Conservation (phyloP, 345 rosid genomes). For the Brassica cretica region DNA sequence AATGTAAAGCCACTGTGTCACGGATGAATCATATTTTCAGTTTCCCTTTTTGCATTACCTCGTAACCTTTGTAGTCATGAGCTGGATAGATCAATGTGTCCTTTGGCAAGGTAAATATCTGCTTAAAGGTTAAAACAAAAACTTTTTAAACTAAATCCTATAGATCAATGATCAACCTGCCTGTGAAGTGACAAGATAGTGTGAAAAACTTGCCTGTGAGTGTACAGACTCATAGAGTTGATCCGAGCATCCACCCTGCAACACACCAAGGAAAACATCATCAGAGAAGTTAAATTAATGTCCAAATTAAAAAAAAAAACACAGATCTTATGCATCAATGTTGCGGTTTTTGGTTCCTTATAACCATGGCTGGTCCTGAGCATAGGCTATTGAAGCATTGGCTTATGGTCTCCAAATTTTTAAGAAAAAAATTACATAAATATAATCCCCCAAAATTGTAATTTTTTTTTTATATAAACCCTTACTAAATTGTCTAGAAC, state of each 20-base stretch:
- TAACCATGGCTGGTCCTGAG: no score
- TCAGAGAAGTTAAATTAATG: neutral
- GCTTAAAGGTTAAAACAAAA: slow-evolving; percentile 22
- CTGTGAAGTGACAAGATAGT: neutral
- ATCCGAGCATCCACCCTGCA: slow-evolving; percentile 83
- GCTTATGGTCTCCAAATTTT: no score
- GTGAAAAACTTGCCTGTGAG: slow-evolving; percentile 68
- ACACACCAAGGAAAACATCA: slow-evolving; percentile 6
- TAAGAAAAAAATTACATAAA: no score
- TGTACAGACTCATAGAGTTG: slow-evolving; percentile 88
- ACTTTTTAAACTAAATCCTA: neutral
- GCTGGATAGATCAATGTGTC: slow-evolving; percentile 87
- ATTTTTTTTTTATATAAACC: no score
- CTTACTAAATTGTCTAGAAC: no score
- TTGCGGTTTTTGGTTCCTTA: slow-evolving; percentile 1
- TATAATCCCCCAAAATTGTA: no score
- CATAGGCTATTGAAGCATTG: no score
- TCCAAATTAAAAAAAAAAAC: neutral
- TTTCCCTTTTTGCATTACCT: slow-evolving; percentile 46
- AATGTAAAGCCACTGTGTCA: neutral
- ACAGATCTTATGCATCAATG: neutral
- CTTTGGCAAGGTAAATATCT: slow-evolving; percentile 86
- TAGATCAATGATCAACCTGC: no score
- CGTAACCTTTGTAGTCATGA: slow-evolving; percentile 90
- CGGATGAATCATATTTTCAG: neutral